Evolutionary conservation across 1,284 basidiomycete genomes (phyloP).

Genomic region (Paramarasmius palmivorus): DNA sequence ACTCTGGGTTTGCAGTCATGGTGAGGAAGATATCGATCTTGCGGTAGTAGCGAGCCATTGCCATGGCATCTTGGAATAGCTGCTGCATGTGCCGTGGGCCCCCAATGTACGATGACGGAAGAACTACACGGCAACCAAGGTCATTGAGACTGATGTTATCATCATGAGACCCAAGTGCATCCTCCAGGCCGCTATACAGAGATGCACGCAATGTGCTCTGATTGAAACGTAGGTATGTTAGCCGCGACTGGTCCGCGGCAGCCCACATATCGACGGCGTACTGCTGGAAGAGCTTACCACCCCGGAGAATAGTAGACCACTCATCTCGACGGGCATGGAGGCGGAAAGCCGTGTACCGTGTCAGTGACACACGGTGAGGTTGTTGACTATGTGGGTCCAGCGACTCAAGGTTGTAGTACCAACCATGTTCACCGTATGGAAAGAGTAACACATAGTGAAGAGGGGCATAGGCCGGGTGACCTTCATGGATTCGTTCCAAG

Average conservation of each 20-base stretch:
- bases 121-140: conserved; percentile 34
- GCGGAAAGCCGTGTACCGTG: too few relatives aligned
- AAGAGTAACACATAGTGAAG: too few relatives aligned
- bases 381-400: too few relatives aligned
- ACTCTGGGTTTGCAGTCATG: conserved; percentile 45
- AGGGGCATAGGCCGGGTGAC: too few relatives aligned
- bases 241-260: conserved; percentile 29
- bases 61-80: conserved; percentile 44
- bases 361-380: too few relatives aligned
- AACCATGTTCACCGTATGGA: too few relatives aligned
- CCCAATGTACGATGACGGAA: conserved; percentile 42
- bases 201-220: conserved; percentile 38
- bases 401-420: too few relatives aligned
- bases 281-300: conserved; percentile 40
- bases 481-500: too few relatives aligned
- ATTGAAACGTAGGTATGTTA: conserved; percentile 30
- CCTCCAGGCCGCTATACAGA: conserved; percentile 33
- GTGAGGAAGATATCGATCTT: conserved; percentile 47
- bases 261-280: conserved; percentile 38
- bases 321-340: too few relatives aligned
- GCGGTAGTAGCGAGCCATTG: conserved; percentile 32
- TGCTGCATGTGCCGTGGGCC: conserved; percentile 42
- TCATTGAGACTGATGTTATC: conserved; percentile 24
- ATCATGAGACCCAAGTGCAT: conserved; percentile 27
- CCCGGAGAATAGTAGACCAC: conserved; percentile 33